Percentiles rank a stretch among this genome's conserved stretches.
Conservation (phyloP, 805 yeast genomes). For the Lipomyces chichibuensis region DNA sequence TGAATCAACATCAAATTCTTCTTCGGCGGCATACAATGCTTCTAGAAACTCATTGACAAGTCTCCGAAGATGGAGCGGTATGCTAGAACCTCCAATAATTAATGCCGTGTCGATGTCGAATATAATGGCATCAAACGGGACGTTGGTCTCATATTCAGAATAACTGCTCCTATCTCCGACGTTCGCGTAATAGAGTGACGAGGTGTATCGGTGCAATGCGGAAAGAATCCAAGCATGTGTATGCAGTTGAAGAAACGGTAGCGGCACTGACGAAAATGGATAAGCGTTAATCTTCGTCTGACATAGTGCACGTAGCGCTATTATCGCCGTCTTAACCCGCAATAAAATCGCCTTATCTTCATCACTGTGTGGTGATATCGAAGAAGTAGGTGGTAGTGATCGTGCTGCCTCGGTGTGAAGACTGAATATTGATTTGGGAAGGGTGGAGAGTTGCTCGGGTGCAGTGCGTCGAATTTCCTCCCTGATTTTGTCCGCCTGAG, state of each 20-base stretch:
- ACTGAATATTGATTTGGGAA: not conserved
- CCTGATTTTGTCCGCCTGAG: not conserved
- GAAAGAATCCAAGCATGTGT: slow-evolving; percentile 19
- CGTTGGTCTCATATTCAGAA: not conserved
- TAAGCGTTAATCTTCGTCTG: slow-evolving; percentile 16
- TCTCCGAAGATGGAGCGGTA: slow-evolving; percentile 6
- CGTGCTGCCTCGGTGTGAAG: slow-evolving; percentile 1
- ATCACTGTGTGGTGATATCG: not conserved
- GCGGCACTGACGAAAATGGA: slow-evolving; percentile 21
- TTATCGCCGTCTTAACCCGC: not conserved
- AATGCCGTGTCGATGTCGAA: slow-evolving; percentile 22
- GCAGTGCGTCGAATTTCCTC: not conserved
- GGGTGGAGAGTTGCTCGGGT: not conserved
- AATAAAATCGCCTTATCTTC: not conserved
- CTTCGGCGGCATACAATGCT: not conserved
- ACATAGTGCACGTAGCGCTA: slow-evolving; percentile 8
- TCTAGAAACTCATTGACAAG: slow-evolving; percentile 6
- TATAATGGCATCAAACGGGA: slow-evolving; percentile 4
- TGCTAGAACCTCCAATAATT: slow-evolving; percentile 18
- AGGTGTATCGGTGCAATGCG: not conserved
- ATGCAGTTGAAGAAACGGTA: slow-evolving; percentile 6
- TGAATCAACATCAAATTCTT: not conserved
- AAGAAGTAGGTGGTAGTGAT: not conserved
- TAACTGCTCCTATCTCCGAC: not conserved
- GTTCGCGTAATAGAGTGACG: not conserved